Evolutionary conservation across 305 asterid genomes (phyloP), one percentile per base, ranked within the genome.

Genomic region (Solanum aculeatissimum): DNA sequence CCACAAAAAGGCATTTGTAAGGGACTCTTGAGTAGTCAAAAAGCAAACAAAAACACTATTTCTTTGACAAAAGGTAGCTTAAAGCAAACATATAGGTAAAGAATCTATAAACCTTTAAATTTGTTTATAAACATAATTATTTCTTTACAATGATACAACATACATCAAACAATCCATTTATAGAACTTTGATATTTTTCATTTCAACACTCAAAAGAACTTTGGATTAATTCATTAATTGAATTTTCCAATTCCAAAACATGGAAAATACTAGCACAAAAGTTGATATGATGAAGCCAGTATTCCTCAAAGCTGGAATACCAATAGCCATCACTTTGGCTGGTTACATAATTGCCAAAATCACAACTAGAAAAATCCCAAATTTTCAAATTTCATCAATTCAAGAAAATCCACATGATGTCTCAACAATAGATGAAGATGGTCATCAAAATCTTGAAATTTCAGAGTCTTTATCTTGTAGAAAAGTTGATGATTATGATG

Each of bases 291-390:
- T 93, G 83, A 91, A 86, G 83, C 92, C 95, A 35, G 72, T 80
- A 51, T 21, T 91, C 57, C 42, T 90, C 29, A 91, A 86, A 87
- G 93, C 93, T 70, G 97, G 97, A 80, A 88, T 93, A 53, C 92
- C 95, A 15, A 84, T 94, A 27, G 94, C 91, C 87, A 84, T 91
- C 86, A 86, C 95, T 32, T 85, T 93, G 77, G 94, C 91, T 79
- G 92, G 95, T 49, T 91, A 88, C 53, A 27, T 90, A 42, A 38
- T 92, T 23, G 91, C 93, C n/a, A 87, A 84, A 80, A 86, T 91
- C 49, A 75, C 86, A 13, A 72, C 86, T 15, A 87, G 85, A 55
- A 93, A 84, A 74, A n/a, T 66, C 60, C 43, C 85, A 72, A 42
- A 4, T 47, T 45, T 84, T 38, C 69, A 40, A 21, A 12, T 47